A percentile compares a stretch with the other conserved stretches of the same genome.
These are phyloP conservation scores for Nyctanthes arbortristis DNA, from an alignment of 257 asterid species.

Conservation along the genomic window DNA sequence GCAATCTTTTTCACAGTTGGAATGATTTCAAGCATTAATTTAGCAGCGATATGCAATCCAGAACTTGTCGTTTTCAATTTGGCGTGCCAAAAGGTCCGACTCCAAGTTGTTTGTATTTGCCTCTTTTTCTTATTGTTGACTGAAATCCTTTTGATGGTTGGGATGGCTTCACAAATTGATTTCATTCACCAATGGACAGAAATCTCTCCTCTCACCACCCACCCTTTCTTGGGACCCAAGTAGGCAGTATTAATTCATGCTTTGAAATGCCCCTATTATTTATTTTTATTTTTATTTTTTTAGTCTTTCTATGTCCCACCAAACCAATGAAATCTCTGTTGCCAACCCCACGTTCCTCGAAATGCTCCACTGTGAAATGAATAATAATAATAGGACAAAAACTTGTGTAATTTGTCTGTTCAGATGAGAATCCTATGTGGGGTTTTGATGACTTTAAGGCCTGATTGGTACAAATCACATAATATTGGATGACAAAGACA, in stretches of 20 bases:
- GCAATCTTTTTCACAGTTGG: too few species aligned
- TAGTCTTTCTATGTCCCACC: conserved; percentile 23
- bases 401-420: conserved; percentile 23
- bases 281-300: too few species aligned
- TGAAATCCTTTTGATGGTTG: neutral
- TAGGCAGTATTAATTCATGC: neutral
- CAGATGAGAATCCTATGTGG: conserved; percentile 70
- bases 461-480: conserved; percentile 9
- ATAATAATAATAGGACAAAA: conserved; percentile 31
- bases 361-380: conserved; percentile 16
- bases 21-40: too few species aligned
- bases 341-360: conserved; percentile 33
- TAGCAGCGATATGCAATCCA: too few species aligned
- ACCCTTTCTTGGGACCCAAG: neutral
- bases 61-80: too few species aligned
- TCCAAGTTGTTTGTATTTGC: neutral
- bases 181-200: neutral
- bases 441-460: conserved; percentile 43
- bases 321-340: conserved; percentile 20
- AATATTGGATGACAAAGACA: conserved; percentile 19
- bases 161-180: neutral
- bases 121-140: neutral
- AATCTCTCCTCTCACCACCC: too few species aligned
- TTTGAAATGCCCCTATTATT: neutral
- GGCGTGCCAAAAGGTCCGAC: neutral